Base-by-base conservation (phyloP, 352 stramenopile species). In the Phytopythium mirpurense region DNA sequence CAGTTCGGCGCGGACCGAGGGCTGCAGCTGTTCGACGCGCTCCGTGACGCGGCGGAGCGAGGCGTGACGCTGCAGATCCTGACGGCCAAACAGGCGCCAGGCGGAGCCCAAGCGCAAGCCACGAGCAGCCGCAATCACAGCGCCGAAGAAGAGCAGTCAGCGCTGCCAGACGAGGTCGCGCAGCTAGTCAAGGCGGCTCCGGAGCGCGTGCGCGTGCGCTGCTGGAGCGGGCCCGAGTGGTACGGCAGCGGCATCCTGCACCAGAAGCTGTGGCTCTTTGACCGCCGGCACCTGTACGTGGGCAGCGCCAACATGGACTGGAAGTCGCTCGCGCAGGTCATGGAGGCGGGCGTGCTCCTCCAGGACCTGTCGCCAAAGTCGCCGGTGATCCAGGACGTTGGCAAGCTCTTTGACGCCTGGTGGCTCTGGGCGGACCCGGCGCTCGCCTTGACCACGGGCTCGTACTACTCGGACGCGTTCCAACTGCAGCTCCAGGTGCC, bases 231-330 rank as follows among this genome's bases (percentile, higher is more conserved):
- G 0, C 31, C 60, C 18, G 60, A 84, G 10, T 93, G 83, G 83
- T 93, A 88, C 49, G 73, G 75, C 29, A 84, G 69, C 24, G 81
- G 83, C 21, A 90, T 93, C 58, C 59, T 93, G 42, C 83, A 93
- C 55, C 83, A 93, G 50, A 93, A 93, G 52, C 61, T 93, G 2
- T 90, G 81, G 77, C 53, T 92, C 23, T 89, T 88, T 44, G 83
- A 93, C 34, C 42, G 59, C 3, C 53, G 56, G 11, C 66, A 87
- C 45, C 69, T 86, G 52, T 92, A 92, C 60, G 63, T 93, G 16
- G 83, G 81, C 5, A 92, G 81, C 47, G 77, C 76, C 53, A 93
- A 92, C 57, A 92, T 92, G 81, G 83, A 93, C 65, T 93, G 83
- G 81, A 90, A 92, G 60, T 87, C 76, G 41, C 61, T 93, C 27